Conservation (phyloP, 1,284 basidiomycete species). For the Retiboletus flavoniger region DNA sequence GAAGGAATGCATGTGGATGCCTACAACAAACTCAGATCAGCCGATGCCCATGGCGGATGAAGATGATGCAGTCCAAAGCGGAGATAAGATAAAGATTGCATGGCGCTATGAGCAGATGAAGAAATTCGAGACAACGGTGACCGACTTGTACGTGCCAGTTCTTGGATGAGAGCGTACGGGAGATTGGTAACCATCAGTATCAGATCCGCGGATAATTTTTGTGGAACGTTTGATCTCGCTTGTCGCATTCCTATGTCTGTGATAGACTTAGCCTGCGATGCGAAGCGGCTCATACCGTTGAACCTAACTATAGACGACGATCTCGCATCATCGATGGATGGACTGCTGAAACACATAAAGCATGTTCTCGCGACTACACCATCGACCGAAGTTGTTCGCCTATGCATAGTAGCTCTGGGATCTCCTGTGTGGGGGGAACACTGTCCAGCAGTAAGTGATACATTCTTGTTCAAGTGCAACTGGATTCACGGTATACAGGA, state of each 20-base stretch:
- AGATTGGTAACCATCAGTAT: conserved; percentile 15
- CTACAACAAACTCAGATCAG: conserved; percentile 34
- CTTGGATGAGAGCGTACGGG: conserved; percentile 1
- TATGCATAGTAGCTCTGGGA: conserved; percentile 73
- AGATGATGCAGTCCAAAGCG: conserved; percentile 38
- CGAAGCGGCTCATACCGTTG: conserved; percentile 41
- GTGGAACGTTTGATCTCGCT: conserved; percentile 72
- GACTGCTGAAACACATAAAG: conserved; percentile 19
- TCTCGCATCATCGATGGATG: conserved; percentile 7
- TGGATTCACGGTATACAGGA: conserved; percentile 44
- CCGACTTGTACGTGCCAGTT: conserved; percentile 46
- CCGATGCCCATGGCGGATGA: conserved; percentile 18
- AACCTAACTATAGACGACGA: conserved; percentile 12
- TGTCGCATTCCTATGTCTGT: conserved; percentile 51
- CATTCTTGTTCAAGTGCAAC: conserved; percentile 1
- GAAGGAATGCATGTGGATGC: conserved; percentile 78
- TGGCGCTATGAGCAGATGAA: conserved; percentile 95
- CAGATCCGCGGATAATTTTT: conserved; percentile 62
- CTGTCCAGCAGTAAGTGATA: conserved; percentile 45
- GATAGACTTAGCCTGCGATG: conserved; percentile 43
- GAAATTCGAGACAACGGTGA: conserved; percentile 85
- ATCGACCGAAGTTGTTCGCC: conserved; percentile 46
- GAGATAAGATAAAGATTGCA: conserved; percentile 79
- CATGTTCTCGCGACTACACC: conserved; percentile 21
- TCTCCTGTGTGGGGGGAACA: conserved; percentile 71